Base-by-base conservation (phyloP, 352 stramenopile species). In the Phytophthora litchii region DNA sequence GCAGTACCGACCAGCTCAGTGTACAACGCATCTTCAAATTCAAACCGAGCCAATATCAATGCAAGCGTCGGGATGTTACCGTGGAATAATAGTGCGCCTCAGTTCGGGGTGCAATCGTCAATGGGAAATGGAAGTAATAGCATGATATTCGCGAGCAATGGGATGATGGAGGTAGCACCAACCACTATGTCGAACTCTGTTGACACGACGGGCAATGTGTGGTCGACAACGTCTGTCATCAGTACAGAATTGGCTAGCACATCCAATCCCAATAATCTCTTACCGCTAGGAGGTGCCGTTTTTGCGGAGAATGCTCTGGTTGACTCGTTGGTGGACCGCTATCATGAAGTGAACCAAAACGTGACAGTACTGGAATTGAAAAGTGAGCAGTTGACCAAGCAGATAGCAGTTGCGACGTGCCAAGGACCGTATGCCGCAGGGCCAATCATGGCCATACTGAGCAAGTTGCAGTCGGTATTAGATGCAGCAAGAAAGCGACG, bases 281-380 rank as follows among this genome's bases (percentile, higher is more conserved):
- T 70, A 42, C 60, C 75, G 6, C 48, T 65, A 3, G 53, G 64
- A 1, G 41, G 62, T 40, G 45, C 55, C 7, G 48, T 66, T 12
- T 58, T 73, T 44, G 54, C 52, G 11, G 67, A 65, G 27, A 88
- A 90, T 29, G 78, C 72, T 9, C 61, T 89, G 14, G 59, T 84
- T 50, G 77, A 86, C 23, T 72, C 75, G 3, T 56, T 91, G n/a
- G 74, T 78, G 36, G 72, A 88, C 12, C 70, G 70, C 5, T 78
- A 90, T 38, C 54, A 88, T 27, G 48, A 77, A 21, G 31, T 78
- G 32, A 86, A 81, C 60, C 35, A 69, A 19, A 67, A 48, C 5
- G 78, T 89, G 2, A 43, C 64, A 9, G 62, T 69, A 2, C 43
- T 84, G 45, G 81, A 91, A 57, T 42, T 82, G 8, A 40, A 72